phyloP scores from a whole-genome alignment of 345 rosid genomes.

The Populus simonii region DNA sequence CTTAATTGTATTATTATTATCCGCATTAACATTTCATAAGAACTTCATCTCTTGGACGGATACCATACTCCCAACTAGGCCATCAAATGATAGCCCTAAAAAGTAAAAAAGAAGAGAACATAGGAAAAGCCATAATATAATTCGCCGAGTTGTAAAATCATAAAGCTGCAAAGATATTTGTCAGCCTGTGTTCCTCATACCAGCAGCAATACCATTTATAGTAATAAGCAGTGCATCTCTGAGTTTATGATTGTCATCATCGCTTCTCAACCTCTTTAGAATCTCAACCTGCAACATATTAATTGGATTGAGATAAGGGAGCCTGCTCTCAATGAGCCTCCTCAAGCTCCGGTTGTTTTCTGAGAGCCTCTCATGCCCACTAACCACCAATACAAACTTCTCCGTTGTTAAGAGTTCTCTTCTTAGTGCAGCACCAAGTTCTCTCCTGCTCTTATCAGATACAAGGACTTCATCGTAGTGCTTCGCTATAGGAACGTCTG shows the following conservation, averaged over 20 bases:
- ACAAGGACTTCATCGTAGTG: slow-evolving; percentile 91
- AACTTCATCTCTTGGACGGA: background rate
- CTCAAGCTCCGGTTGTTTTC: slow-evolving; percentile 76
- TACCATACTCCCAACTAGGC: background rate
- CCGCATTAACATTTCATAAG: background rate
- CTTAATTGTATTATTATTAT: background rate
- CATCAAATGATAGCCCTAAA: background rate
- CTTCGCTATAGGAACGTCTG: slow-evolving; percentile 77
- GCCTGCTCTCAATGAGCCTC: slow-evolving; percentile 89
- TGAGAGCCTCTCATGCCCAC: slow-evolving; percentile 68
- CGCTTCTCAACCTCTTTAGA: slow-evolving; percentile 81
- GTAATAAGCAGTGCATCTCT: slow-evolving; percentile 95
- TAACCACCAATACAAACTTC: slow-evolving; percentile 67
- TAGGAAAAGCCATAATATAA: background rate
- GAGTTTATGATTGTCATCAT: slow-evolving; percentile 74
- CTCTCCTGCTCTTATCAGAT: slow-evolving; percentile 49
- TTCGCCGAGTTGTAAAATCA: background rate
- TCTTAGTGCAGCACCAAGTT: slow-evolving; percentile 73
- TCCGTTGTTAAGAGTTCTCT: slow-evolving; percentile 61
- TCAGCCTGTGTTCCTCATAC: slow-evolving; percentile 83
- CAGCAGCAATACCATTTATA: slow-evolving; percentile 92
- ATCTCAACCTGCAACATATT: slow-evolving; percentile 88
- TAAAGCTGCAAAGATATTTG: background rate
- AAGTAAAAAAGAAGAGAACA: background rate
- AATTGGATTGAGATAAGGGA: slow-evolving; percentile 85